phyloP scores from a whole-genome alignment of 345 rosid genomes.

The Hirschfeldia incana region DNA sequence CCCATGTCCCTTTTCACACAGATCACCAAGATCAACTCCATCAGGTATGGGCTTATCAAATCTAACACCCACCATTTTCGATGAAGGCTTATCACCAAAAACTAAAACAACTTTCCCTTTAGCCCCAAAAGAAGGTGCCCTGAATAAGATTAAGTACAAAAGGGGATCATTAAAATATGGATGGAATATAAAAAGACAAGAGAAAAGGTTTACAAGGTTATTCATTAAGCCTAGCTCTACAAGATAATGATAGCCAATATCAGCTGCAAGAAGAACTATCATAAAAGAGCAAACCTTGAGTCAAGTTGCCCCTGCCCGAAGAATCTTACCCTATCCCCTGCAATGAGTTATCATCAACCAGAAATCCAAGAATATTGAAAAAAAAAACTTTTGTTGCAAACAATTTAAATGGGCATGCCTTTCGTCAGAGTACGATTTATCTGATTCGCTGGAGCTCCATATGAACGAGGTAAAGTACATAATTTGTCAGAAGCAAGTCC shows the following conservation, averaged over 20 bases:
- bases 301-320: constrained; percentile 47
- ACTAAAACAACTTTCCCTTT: constrained; percentile 69
- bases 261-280: constrained; percentile 3
- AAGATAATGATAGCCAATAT: not conserved
- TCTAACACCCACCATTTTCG: constrained; percentile 87
- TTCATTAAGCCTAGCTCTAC: too few relatives aligned
- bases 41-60: constrained; percentile 77
- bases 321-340: constrained; percentile 84
- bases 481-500: constrained; percentile 60
- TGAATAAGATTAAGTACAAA: constrained; percentile 27
- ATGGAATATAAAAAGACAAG: too few relatives aligned
- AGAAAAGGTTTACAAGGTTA: too few relatives aligned
- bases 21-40: constrained; percentile 85
- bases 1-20: constrained; percentile 70
- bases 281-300: constrained; percentile 51
- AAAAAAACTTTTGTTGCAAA: constrained; percentile 4
- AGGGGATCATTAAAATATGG: too few relatives aligned
- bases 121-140: constrained; percentile 66
- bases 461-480: constrained; percentile 21
- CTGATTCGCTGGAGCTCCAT: constrained; percentile 45
- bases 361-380: constrained; percentile 28
- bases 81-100: constrained; percentile 68
- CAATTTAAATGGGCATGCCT: constrained; percentile 47
- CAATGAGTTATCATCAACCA: constrained; percentile 9
- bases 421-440: constrained; percentile 50